Evolutionary conservation across 2,329 filamentous ascomycete species (phyloP).

Genomic region (Fusarium transvaalense): DNA sequence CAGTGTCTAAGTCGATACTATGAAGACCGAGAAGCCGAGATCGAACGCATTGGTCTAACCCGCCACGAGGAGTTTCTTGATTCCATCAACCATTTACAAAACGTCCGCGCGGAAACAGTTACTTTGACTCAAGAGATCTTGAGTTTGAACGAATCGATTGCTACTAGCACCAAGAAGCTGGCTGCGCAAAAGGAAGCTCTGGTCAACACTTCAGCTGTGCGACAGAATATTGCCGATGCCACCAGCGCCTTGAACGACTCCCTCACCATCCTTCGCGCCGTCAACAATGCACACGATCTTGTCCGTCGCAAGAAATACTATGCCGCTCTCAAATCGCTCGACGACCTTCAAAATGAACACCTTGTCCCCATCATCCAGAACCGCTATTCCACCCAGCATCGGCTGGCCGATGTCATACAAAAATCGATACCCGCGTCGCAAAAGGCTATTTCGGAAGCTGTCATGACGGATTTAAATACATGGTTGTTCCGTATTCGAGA

Average conservation of each 20-base stretch:
- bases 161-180: conserved; percentile 92
- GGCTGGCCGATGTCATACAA: conserved; percentile 94
- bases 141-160: conserved; percentile 92
- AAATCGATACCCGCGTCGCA: conserved; percentile 94
- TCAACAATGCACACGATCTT: conserved; percentile 94
- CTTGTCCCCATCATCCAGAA: conserved; percentile 78
- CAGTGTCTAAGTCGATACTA: conserved; percentile 80
- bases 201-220: conserved; percentile 90
- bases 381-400: conserved; percentile 93
- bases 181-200: conserved; percentile 94
- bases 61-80: conserved; percentile 97
- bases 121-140: conserved; percentile 90
- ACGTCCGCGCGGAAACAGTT: conserved; percentile 91
- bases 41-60: conserved; percentile 92
- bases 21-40: conserved; percentile 87
- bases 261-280: conserved; percentile 88
- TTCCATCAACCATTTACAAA: conserved; percentile 93
- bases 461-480: conserved; percentile 96
- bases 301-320: conserved; percentile 96
- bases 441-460: conserved; percentile 92
- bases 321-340: conserved; percentile 89
- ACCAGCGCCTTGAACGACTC: conserved; percentile 90
- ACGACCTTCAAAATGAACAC: conserved; percentile 96
- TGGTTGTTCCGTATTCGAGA: conserved; percentile 97
- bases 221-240: conserved; percentile 96